Percentiles rank a stretch among this genome's conserved stretches.
Conservation (phyloP, 345 rosid genomes). For the Salix brachista region DNA sequence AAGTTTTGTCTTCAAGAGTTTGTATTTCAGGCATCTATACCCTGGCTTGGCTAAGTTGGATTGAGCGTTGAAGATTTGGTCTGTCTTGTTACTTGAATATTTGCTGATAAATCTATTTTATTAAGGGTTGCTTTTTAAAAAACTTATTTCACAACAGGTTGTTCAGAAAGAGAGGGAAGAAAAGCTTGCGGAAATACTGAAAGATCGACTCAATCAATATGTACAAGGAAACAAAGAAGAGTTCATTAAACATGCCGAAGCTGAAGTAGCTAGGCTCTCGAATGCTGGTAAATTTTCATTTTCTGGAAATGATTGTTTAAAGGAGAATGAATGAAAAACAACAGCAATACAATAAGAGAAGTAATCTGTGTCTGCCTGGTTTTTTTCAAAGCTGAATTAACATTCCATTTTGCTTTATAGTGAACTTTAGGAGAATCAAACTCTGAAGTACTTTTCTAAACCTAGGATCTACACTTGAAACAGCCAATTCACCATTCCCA, state of each 20-base stretch:
- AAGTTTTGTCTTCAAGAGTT: background rate
- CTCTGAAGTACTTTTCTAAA: background rate
- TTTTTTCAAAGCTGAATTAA: background rate
- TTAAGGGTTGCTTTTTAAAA: background rate
- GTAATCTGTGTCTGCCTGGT: background rate
- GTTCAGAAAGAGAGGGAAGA: conserved; percentile 98
- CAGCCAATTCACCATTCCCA: background rate
- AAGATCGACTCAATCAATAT: conserved; percentile 71
- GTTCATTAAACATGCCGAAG: conserved; percentile 59
- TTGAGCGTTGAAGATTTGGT: background rate
- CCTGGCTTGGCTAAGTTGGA: background rate
- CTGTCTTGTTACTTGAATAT: background rate
- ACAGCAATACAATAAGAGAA: background rate
- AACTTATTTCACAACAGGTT: conserved; percentile 41
- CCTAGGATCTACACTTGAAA: background rate
- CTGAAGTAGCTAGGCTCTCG: conserved; percentile 83
- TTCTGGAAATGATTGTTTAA: background rate
- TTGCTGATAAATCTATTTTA: background rate
- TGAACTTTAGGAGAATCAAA: background rate
- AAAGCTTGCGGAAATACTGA: conserved; percentile 68
- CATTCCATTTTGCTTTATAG: background rate
- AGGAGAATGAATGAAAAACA: background rate
- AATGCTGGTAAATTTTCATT: conserved; percentile 58
- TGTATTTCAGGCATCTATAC: background rate
- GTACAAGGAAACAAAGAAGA: conserved; percentile 69